Percentiles rank a stretch among this genome's conserved stretches.
Evolutionary conservation across 2,329 filamentous ascomycete species (phyloP).

Genomic region (Trichoderma afroharzianum): DNA sequence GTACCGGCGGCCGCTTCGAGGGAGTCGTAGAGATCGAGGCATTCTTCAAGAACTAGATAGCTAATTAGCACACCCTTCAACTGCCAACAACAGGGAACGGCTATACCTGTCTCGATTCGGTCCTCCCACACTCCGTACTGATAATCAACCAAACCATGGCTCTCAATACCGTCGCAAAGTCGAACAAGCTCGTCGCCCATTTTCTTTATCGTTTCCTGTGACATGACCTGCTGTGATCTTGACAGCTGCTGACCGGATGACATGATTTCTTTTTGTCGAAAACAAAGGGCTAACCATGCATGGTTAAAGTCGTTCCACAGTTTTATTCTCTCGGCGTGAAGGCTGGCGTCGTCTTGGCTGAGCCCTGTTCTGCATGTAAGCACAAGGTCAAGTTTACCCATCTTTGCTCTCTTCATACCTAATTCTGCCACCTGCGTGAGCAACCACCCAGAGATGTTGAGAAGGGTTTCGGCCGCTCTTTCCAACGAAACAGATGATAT

Average conservation of each 20-base stretch:
- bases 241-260: conserved; percentile 55
- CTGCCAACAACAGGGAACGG: background rate
- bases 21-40: conserved; percentile 45
- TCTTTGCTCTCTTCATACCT: conserved; percentile 41
- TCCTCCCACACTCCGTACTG: conserved; percentile 97
- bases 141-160: conserved; percentile 93
- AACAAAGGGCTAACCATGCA: conserved; percentile 80
- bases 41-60: conserved; percentile 36
- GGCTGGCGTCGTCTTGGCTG: conserved; percentile 73
- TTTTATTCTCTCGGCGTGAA: conserved; percentile 72
- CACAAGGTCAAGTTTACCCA: conserved; percentile 9
- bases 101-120: conserved; percentile 73
- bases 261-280: conserved; percentile 77
- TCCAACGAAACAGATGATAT: conserved; percentile 54
- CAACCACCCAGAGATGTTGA: conserved; percentile 54
- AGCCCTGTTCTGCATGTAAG: conserved; percentile 58
- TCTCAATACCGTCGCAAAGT: conserved; percentile 82
- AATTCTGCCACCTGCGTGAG: conserved; percentile 53
- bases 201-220: conserved; percentile 64
- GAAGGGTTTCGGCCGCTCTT: conserved; percentile 49
- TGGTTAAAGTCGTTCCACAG: conserved; percentile 95
- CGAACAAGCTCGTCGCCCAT: conserved; percentile 80
- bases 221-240: conserved; percentile 61
- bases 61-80: background rate
- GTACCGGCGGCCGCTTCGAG: conserved; percentile 33